phyloP scores from a whole-genome alignment of 768 basidiomycete genomes.

The Royoungia palumana region DNA sequence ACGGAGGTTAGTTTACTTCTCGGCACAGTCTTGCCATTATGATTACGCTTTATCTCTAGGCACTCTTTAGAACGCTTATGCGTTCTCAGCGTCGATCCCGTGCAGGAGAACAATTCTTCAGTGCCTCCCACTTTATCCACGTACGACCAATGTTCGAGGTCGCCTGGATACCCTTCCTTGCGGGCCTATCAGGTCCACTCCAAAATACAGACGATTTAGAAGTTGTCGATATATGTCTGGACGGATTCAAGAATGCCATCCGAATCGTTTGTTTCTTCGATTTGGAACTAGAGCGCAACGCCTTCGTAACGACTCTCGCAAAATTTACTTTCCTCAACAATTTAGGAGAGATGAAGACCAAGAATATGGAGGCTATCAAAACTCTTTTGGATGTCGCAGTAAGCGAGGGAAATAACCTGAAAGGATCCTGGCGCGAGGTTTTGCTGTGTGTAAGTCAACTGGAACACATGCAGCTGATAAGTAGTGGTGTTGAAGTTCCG shows the following conservation, averaged over 20 bases:
- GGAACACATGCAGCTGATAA: constrained; percentile 97
- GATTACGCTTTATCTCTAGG: constrained; percentile 42
- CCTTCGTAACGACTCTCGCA: constrained; percentile 91
- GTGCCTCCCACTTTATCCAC: constrained; percentile 93
- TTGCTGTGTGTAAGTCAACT: constrained; percentile 96
- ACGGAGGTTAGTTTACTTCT: constrained; percentile 65
- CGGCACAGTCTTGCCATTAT: background rate
- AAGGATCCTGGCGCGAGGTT: constrained; percentile 95
- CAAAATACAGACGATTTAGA: constrained; percentile 96
- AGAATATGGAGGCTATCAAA: constrained; percentile 99
- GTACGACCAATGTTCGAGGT: constrained; percentile 99
- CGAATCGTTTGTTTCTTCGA: constrained; percentile 97
- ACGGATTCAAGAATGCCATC: constrained; percentile 97
- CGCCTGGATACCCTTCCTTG: constrained; percentile 97
- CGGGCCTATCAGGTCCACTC: constrained; percentile 89
- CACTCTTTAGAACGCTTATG: constrained; percentile 89
- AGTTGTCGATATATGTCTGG: constrained; percentile 85
- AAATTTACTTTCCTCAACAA: constrained; percentile 99
- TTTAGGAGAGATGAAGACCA: constrained; percentile 96
- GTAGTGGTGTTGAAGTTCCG: constrained; percentile 80
- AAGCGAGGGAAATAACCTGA: constrained; percentile 94
- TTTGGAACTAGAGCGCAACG: constrained; percentile 95
- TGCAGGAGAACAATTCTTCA: constrained; percentile 85
- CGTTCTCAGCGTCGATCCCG: constrained; percentile 85
- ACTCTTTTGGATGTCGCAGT: constrained; percentile 90